phyloP scores from a whole-genome alignment of 2,329 filamentous ascomycete species.

The Scedosporium apiospermum region DNA sequence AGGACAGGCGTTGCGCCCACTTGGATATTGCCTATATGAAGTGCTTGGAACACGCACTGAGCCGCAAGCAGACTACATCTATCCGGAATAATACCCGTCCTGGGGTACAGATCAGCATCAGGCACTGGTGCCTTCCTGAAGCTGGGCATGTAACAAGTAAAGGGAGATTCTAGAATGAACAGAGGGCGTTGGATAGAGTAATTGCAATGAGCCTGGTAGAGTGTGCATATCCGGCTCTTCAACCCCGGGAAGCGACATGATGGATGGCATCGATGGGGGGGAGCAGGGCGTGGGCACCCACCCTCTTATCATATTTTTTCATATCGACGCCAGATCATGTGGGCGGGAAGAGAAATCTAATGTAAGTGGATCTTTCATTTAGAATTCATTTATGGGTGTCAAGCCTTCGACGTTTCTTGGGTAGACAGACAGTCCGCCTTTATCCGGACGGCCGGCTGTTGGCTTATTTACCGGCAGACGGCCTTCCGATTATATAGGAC shows the following conservation, averaged over 20 bases:
- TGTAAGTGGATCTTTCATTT: background rate
- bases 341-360: background rate
- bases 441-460: conserved; percentile 1
- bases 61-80: background rate
- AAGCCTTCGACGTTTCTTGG: background rate
- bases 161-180: background rate
- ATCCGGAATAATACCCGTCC: background rate
- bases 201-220: background rate
- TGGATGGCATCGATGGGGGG: too few species aligned
- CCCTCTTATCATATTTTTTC: background rate
- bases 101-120: background rate
- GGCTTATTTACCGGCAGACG: background rate
- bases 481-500: background rate
- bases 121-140: background rate
- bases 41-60: too few species aligned
- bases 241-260: too few species aligned
- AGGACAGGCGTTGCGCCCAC: background rate
- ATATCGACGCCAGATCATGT: background rate
- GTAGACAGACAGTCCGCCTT: background rate
- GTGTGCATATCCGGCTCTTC: too few species aligned
- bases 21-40: too few species aligned
- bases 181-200: background rate
- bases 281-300: too few species aligned
- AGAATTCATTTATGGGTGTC: background rate
- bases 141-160: background rate